A percentile compares a stretch with the other conserved stretches of the same genome.
These are phyloP conservation scores for Phytophthora fragariae DNA, from an alignment of 352 stramenopile species.

Conservation along the genomic window DNA sequence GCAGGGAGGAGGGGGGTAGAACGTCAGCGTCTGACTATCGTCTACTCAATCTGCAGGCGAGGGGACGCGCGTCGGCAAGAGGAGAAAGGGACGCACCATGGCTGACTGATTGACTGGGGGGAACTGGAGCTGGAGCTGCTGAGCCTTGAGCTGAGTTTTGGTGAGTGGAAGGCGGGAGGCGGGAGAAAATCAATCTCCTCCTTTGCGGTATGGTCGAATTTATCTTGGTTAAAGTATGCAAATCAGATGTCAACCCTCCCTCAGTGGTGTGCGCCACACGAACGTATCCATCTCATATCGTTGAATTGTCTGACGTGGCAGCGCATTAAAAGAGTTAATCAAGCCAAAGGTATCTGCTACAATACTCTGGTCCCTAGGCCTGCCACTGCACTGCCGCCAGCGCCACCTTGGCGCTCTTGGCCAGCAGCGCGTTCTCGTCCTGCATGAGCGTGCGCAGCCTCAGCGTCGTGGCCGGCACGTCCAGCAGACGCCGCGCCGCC, in stretches of 20 bases:
- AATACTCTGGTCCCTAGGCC: too few relatives aligned
- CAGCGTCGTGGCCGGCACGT: conserved; percentile 60
- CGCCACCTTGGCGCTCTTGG: conserved; percentile 61
- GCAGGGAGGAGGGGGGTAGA: conserved; percentile 4
- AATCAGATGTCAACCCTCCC: conserved; percentile 42
- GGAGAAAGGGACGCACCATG: conserved; percentile 34
- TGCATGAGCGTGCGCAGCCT: conserved; percentile 52
- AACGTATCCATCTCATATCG: conserved; percentile 24
- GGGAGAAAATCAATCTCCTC: conserved; percentile 28
- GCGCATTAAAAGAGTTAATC: background rate
- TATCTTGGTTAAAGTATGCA: conserved; percentile 41
- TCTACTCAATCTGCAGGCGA: too few relatives aligned
- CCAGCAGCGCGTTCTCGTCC: conserved; percentile 61
- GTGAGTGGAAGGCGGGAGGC: conserved; percentile 26
- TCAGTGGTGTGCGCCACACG: conserved; percentile 11
- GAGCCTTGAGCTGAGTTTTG: conserved; percentile 39
- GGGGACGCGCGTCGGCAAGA: background rate
- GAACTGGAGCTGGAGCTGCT: conserved; percentile 16
- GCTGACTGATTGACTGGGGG: conserved; percentile 24
- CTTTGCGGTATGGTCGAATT: conserved; percentile 1
- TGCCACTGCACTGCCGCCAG: conserved; percentile 70
- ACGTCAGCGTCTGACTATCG: conserved; percentile 1
- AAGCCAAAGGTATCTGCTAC: background rate
- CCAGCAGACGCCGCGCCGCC: conserved; percentile 53
- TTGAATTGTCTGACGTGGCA: conserved; percentile 1